Base-by-base conservation (phyloP, 2,329 filamentous ascomycete genomes). In the Paecilomyces dactylethromorphus region DNA sequence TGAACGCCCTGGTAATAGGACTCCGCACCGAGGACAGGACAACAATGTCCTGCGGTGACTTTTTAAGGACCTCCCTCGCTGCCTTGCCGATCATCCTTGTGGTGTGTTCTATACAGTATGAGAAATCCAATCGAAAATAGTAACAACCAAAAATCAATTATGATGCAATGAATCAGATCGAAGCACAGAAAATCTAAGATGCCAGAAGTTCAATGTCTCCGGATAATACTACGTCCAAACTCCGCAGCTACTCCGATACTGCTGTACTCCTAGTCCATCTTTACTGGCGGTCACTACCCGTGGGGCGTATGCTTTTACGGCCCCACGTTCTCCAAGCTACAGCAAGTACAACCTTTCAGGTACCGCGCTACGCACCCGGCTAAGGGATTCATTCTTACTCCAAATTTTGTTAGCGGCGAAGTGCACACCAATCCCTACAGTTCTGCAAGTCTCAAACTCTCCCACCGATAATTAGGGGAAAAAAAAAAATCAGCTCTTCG, bases 21-120 rank as follows among this genome's bases (percentile, higher is more conserved):
- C 92, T 96, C 60, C 92, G 89, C 68, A 92, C 82, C 52, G 92
- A 92, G 63, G 93, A 86, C 10, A 93, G 96, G 71, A 97, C 94
- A 74, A 97, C 92, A 58, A 97, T 83, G 79, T 97, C 92, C 75
- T 97, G 91, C 66, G 91, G 84, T 74, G 94, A 92, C 81, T 96
- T 91, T 22, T 57, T 54, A 4, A 60, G 58, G 54, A 60, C 54
- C 31, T 59, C 59, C 29, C 59, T 57, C 12, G 56, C 51, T 35
- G 58, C 50, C 51, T 54, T 59, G 54, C 54, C 53, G 29, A 60
- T 49, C 59, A 60, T 60, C 21, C 39, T 32, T 57, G 35, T 54
- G 21, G 31, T 53, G 35, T 8, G 8, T 1, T 45, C 12, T 45
- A 21, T 45, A 45, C 35, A 45, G 3, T n/a, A 22, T 26, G 24